Base-by-base conservation (phyloP, 352 stramenopile species). In the Globisporangium iwayamae region DNA sequence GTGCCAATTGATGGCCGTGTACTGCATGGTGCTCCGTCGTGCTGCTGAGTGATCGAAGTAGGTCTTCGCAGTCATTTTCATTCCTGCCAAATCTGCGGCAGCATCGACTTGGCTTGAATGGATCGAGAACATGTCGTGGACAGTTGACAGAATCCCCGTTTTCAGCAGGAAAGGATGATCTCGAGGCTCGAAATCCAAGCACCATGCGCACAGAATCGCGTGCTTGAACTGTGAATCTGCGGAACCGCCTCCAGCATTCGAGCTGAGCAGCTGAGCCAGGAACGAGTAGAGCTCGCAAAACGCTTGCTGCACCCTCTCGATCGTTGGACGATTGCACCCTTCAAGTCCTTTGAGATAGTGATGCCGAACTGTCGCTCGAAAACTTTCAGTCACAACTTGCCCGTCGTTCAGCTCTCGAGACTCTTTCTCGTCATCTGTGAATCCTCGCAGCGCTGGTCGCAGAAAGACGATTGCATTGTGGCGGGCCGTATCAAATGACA, bases 331-430 rank as follows among this genome's bases (percentile, higher is more conserved):
- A 67, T 79, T 90, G 57, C 84, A 96, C 0, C 85, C 87, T 72
- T 96, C 87, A 14, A 96, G 74, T 16, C 86, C 85, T 63, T 96
- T 96, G 30, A 94, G 65, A 52, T 96, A 94, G 53, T 96, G 87
- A 45, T 96, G 87, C 1, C 87, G 75, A 41, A 94, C 84, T 0
- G 87, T 96, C 48, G 87, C 85, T 9, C 87, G 84, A 56, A 96
- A 96, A 1, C 81, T 93, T 59, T 93, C 84, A 4, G 83, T 81
- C 1, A 94, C 69, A n/a, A 90, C 70, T 51, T 90, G 79, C 0
- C 78, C 80, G 53, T 93, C 86, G 63, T 92, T 93, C 2, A 83
- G 50, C 56, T 94, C 86, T 18, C 83, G 75, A 3, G 87, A 89
- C 41, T 94, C 79, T 51, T 91, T 91, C 63, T 94, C 87, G 51